Base-by-base conservation (phyloP, 2,329 filamentous ascomycete genomes). In the Pseudogymnoascus sp. region DNA sequence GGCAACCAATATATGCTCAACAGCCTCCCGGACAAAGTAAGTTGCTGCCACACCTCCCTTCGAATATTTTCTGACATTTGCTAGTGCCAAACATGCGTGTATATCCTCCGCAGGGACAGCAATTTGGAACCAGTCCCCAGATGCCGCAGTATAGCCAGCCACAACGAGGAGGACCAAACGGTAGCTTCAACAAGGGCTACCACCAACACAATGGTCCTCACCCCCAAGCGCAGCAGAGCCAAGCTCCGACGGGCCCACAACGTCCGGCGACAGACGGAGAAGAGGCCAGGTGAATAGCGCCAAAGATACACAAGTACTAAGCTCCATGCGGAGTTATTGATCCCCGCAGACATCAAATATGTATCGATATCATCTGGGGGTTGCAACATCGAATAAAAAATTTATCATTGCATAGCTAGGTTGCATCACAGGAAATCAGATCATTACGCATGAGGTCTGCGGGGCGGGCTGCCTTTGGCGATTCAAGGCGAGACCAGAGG, bases 11-110 rank as follows among this genome's bases (percentile, higher is more conserved):
- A 61, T 92, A 88, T 74, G 79, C 81, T 64, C 84, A 85, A 33
- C 89, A 89, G 68, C 89, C 89, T 67, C 83, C 84, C 66, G 85
- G 82, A 69, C 87, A 89, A 74, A 89, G 89, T 90, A 85, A 83
- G 89, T 87, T 70, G 60, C 65, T 61, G 42, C 61, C 52, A 60
- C 61, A 63, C 62, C 63, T 62, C 63, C 63, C 61, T 65, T 64
- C 61, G 60, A 62, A 61, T 36, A 69, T 74, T 80, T 75, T 78
- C 75, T 73, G 74, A 72, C 62, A 66, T 66, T 65, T 67, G 63
- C 68, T 61, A 87, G 83, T 86, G 79, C 82, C 80, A 67, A 82
- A 83, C 64, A 80, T 82, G 69, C 82, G 85, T 69, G 81, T 80
- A 61, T 88, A 87, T 72, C 81, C 79, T 67, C 83, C 82, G 35